Base-by-base conservation (phyloP, 768 basidiomycete genomes). In the Hydnum rufescens region DNA sequence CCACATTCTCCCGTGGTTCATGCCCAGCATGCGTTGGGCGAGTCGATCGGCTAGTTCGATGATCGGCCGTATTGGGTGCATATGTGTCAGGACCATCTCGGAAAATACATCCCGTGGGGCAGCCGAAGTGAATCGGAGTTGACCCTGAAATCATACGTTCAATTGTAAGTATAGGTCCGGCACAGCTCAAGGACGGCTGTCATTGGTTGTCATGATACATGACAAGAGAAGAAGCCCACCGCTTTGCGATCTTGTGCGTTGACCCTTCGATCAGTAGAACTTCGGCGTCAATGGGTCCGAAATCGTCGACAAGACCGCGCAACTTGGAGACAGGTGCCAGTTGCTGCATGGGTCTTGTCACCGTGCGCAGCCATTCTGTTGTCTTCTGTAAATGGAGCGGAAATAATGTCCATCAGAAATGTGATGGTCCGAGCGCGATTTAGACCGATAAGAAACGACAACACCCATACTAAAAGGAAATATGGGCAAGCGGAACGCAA, bases 41-140 rank as follows among this genome's bases (percentile, higher is more conserved):
- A 54, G 29, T 22, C 34, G 30, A 18, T 42, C 25, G 6, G 49
- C 53, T 4, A 51, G n/a, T 29, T n/a, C 42, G 16, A 32, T 25
- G 29, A 54, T 42, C 22, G 54, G 54, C n/a, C 62, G 59, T 3
- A 58, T 59, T 26, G 64, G 64, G 43, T 58, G 58, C 3, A 66
- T 53, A 36, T 59, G 59, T 44, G 58, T 63, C 29, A 68, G 56
- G 13, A 68, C 65, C 13, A 66, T 58, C 42, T 59, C 54, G 16
- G 64, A 58, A 47, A 64, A 68, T 16, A 31, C 39, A 23, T 68
- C 64, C 43, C 68, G 64, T 13, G 58, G 61, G 16, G 58, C 30
- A 4, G 56, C 57, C 5, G 67, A 64, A 3, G 63, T 58, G 42
- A 68, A 68, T 36, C 62, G 58, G 51, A 68, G 55, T 22, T 61